Conservation (phyloP, 2,329 filamentous ascomycete genomes). For the Calonectria multiphialidica region DNA sequence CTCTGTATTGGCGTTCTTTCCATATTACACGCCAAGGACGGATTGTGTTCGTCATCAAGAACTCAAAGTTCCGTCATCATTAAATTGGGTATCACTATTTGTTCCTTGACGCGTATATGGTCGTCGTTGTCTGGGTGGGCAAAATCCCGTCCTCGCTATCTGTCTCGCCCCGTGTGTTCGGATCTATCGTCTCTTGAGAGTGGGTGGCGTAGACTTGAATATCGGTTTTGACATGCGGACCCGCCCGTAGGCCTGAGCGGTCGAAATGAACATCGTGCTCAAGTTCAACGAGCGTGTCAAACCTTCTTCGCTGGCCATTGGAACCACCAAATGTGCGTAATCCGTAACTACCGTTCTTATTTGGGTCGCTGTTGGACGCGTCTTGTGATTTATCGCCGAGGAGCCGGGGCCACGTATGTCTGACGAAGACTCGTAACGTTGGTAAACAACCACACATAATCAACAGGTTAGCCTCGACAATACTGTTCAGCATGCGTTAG, state of each 20-base stretch:
- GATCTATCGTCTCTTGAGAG: background rate
- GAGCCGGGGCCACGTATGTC: slow-evolving; percentile 10
- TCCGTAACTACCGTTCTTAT: background rate
- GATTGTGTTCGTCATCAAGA: background rate
- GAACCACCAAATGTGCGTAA: background rate
- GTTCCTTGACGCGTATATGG: background rate
- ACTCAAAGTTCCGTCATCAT: background rate
- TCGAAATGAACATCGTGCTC: background rate
- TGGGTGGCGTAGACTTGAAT: background rate
- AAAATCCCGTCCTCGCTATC: slow-evolving; percentile 5
- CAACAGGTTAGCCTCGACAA: slow-evolving; percentile 53
- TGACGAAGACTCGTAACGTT: slow-evolving; percentile 50
- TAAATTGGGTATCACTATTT: background rate
- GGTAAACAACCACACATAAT: slow-evolving; percentile 54
- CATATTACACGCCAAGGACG: background rate
- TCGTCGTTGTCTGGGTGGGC: background rate
- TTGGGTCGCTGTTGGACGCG: background rate
- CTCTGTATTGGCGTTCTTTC: background rate
- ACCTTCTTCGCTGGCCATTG: background rate
- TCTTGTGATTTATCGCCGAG: background rate
- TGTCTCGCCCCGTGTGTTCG: background rate
- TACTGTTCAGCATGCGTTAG: slow-evolving; percentile 31
- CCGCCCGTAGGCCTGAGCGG: background rate
- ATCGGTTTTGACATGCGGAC: background rate
- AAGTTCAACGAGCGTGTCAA: background rate